phyloP scores from a whole-genome alignment of 176 grass and related monocot genomes.

The Bromus sterilis region DNA sequence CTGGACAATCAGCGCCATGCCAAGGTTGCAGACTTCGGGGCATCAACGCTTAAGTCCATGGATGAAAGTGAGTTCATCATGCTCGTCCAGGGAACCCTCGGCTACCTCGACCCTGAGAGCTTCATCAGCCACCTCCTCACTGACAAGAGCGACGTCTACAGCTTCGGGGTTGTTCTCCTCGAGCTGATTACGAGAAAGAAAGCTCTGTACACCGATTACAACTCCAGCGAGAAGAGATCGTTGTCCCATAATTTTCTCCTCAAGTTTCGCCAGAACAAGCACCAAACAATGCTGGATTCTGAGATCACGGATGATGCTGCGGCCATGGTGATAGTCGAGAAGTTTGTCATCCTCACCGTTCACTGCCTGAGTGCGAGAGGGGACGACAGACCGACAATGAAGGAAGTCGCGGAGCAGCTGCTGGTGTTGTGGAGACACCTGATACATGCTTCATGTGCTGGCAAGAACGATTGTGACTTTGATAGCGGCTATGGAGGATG shows the following conservation, averaged over 20 bases:
- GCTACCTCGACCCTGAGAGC: constrained; percentile 53
- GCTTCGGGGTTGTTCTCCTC: constrained; percentile 37
- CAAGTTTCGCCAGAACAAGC: neutral
- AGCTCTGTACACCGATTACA: neutral
- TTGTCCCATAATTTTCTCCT: neutral
- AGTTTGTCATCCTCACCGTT: neutral
- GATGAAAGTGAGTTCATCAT: constrained; percentile 50
- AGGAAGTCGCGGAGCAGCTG: neutral
- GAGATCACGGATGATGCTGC: neutral
- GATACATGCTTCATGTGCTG: neutral
- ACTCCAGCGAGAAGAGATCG: constrained; percentile 1
- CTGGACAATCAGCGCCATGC: constrained; percentile 27
- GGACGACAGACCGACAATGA: neutral
- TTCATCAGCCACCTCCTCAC: constrained; percentile 30
- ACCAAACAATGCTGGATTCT: neutral
- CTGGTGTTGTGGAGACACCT: neutral
- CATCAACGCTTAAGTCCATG: constrained; percentile 19
- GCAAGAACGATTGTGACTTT: neutral
- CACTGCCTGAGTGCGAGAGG: neutral
- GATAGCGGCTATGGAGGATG: neutral
- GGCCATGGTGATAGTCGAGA: neutral
- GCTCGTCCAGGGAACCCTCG: constrained; percentile 42
- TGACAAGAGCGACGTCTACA: constrained; percentile 60
- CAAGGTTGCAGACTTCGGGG: constrained; percentile 56
- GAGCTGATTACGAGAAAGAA: constrained; percentile 49